These are phyloP conservation scores for Elymus sibiricus DNA, from an alignment of 176 grass and related monocot genomes.

Conservation along the genomic window DNA sequence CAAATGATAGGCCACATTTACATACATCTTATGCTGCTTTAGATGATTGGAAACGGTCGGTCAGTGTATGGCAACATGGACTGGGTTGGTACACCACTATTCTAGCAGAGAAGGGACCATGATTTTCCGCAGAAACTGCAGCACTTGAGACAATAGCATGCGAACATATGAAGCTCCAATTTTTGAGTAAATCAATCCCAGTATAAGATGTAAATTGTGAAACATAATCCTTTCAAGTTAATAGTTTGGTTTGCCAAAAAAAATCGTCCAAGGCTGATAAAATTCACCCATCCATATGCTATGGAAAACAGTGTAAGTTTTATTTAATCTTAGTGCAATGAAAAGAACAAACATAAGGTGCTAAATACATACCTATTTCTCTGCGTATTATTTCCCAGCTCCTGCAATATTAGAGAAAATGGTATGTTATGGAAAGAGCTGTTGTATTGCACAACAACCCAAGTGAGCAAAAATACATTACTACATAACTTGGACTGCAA, in stretches of 20 bases:
- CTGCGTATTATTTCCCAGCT: conserved; percentile 75
- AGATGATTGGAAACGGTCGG: neutral
- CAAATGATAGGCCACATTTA: neutral
- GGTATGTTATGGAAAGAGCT: neutral
- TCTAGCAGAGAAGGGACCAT: neutral
- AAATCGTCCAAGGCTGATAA: conserved; percentile 12
- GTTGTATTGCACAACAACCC: neutral
- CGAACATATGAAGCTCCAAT: conserved; percentile 11
- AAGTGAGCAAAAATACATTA: neutral
- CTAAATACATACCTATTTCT: conserved; percentile 70
- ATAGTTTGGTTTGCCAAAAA: neutral
- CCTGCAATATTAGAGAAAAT: conserved; percentile 63
- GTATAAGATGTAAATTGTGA: conserved; percentile 1
- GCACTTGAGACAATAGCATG: neutral
- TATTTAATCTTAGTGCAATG: conserved; percentile 16
- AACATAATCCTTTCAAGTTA: neutral
- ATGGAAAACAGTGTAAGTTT: conserved; percentile 1
- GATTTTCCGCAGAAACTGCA: conserved; percentile 12
- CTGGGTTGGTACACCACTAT: conserved; percentile 2
- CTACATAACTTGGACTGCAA: neutral
- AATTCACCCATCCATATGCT: conserved; percentile 4
- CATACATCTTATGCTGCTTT: conserved; percentile 13
- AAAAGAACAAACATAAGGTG: conserved; percentile 40
- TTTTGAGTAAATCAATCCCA: conserved; percentile 8
- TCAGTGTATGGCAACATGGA: conserved; percentile 3